Conservation (phyloP, 139 green algal species). For the Micractinium conductrix region DNA sequence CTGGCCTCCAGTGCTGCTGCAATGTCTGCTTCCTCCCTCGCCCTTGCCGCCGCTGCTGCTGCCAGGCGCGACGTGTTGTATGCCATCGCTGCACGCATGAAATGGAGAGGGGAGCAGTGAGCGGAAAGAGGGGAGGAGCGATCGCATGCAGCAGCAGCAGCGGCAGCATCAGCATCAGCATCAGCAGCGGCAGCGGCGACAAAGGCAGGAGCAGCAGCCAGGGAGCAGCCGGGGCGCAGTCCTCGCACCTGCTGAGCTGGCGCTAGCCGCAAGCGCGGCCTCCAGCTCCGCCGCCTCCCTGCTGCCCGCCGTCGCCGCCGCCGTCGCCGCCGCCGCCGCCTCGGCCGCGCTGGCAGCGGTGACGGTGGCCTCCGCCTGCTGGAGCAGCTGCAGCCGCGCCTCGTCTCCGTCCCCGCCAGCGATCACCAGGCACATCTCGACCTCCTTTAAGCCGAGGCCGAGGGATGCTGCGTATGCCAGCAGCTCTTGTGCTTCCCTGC, state of each 20-base stretch:
- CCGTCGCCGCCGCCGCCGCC: background rate
- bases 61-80: background rate
- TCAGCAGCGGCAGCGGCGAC: no score
- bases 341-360: background rate
- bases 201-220: no score
- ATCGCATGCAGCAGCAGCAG: no score
- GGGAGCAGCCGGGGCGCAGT: no score
- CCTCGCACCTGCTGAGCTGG: no score
- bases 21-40: conserved; percentile 3
- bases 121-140: no score
- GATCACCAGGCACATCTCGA: conserved; percentile 12
- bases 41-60: background rate
- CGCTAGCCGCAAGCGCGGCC: conserved; percentile 13
- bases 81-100: background rate
- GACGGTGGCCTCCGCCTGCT: background rate
- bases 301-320: background rate
- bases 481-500: conserved; percentile 29
- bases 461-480: conserved; percentile 14
- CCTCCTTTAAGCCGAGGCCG: background rate
- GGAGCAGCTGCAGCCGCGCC: background rate
- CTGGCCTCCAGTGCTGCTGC: conserved; percentile 21
- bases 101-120: no score
- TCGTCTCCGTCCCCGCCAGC: conserved; percentile 1
- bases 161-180: no score
- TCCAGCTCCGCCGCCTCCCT: conserved; percentile 8